Evolutionary conservation across 202 grass and related monocot species (phyloP).

Genomic region (Hordeum pubiflorum): DNA sequence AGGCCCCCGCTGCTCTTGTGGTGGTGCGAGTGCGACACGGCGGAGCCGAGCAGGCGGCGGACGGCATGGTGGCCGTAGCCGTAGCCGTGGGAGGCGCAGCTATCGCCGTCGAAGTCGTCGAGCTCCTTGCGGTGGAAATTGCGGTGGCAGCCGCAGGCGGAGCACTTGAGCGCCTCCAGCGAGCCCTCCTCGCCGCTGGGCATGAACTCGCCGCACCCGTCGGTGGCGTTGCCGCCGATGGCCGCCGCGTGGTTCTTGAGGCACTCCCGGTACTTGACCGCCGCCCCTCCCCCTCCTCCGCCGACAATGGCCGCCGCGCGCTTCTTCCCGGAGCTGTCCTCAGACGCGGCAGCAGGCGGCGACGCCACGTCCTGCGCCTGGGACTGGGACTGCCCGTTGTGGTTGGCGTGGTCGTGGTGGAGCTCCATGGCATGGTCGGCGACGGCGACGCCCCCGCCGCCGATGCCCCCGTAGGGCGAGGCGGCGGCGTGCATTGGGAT

Average conservation of each 20-base stretch:
- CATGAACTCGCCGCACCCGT: constrained; percentile 99
- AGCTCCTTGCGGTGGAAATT: constrained; percentile 93
- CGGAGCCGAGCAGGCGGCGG: constrained; percentile 24
- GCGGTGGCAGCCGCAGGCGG: constrained; percentile 88
- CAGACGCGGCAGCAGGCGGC: not conserved
- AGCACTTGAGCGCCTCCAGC: constrained; percentile 87
- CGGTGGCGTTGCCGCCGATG: constrained; percentile 88
- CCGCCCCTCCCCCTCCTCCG: not conserved
- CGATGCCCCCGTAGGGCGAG: constrained; percentile 29
- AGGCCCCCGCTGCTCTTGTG: constrained; percentile 13
- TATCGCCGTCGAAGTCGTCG: constrained; percentile 33
- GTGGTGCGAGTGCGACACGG: constrained; percentile 10
- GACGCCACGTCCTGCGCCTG: not conserved
- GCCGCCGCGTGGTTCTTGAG: constrained; percentile 94
- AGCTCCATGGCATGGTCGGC: constrained; percentile 30
- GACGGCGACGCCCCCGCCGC: constrained; percentile 9
- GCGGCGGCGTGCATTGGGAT: constrained; percentile 67
- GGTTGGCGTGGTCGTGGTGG: constrained; percentile 20
- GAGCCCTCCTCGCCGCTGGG: constrained; percentile 77
- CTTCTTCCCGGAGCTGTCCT: constrained; percentile 25
- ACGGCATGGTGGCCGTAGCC: constrained; percentile 17
- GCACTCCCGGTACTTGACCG: constrained; percentile 79
- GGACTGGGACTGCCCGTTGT: constrained; percentile 25
- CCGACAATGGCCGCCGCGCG: not conserved
- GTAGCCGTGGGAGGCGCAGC: not conserved